These are phyloP conservation scores for Brassica carinata DNA, from an alignment of 345 rosid species.

Conservation along the genomic window DNA sequence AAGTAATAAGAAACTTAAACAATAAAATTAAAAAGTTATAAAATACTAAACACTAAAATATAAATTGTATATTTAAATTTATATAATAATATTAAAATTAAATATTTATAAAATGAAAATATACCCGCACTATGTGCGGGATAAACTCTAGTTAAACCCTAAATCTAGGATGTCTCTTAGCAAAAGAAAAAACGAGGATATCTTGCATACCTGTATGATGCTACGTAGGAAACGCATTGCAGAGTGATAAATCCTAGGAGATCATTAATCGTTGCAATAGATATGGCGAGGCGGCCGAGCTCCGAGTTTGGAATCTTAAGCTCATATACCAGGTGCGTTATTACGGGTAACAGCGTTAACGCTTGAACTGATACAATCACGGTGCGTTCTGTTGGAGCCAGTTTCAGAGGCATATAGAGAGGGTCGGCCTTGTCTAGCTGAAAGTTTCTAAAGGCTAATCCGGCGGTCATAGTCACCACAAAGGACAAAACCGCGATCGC, in stretches of 20 bases:
- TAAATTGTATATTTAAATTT: no score
- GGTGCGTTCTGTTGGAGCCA: constrained; percentile 36
- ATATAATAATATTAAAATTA: no score
- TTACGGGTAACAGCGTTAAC: constrained; percentile 34
- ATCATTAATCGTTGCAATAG: constrained; percentile 34
- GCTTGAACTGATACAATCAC: constrained; percentile 29
- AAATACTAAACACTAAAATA: no score
- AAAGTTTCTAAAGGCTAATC: constrained; percentile 7
- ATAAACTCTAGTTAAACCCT: no score
- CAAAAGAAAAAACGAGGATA: not conserved
- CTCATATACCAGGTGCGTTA: constrained; percentile 37
- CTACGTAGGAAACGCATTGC: constrained; percentile 14
- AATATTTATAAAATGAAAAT: no score
- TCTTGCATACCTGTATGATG: constrained; percentile 27
- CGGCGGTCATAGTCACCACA: constrained; percentile 26
- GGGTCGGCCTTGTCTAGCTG: constrained; percentile 27
- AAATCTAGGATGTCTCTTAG: not conserved
- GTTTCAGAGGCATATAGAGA: constrained; percentile 31
- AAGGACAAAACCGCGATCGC: constrained; percentile 35
- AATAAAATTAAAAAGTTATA: no score
- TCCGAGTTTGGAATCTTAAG: constrained; percentile 41
- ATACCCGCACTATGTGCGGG: no score
- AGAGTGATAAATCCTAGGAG: constrained; percentile 10
- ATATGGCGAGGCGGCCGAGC: constrained; percentile 35
- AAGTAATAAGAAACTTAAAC: no score